Evolutionary conservation across 2,329 filamentous ascomycete genomes (phyloP).

Genomic region (Beauveria medogensis): DNA sequence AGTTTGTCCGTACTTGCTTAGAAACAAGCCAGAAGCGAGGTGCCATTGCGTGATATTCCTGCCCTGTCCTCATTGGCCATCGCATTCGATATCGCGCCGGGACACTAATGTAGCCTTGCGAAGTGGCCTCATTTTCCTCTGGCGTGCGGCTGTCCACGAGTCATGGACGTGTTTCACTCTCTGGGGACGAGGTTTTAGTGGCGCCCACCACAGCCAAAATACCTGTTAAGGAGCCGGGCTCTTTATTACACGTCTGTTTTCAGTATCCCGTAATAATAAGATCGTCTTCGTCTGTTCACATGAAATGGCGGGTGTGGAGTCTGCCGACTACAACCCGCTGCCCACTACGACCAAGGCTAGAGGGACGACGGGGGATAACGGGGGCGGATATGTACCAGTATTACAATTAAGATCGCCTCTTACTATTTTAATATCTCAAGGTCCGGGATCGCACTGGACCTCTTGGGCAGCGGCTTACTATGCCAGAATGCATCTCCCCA

Average conservation of each 20-base stretch:
- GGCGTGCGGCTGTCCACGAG: conserved; percentile 1
- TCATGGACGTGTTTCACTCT: conserved; percentile 7
- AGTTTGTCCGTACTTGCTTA: not conserved
- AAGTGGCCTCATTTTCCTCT: conserved; percentile 4
- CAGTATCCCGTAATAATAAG: conserved; percentile 5
- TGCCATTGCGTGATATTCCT: not conserved
- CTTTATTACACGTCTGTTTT: conserved; percentile 5
- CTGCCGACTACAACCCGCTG: not conserved
- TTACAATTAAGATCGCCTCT: not conserved
- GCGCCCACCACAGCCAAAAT: not conserved
- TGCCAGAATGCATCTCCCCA: not conserved
- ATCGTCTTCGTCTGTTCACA: conserved; percentile 10
- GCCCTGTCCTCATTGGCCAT: not conserved
- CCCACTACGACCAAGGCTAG: not conserved
- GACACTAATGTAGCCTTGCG: not conserved
- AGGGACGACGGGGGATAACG: not conserved
- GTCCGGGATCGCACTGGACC: not conserved
- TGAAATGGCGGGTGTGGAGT: conserved; percentile 8
- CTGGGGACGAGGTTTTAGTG: not conserved
- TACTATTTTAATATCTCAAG: not conserved
- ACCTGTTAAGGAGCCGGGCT: not conserved
- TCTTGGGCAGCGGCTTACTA: not conserved
- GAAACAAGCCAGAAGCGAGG: not conserved
- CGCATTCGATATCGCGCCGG: not conserved
- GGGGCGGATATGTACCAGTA: not conserved